Evolutionary conservation across 2,329 filamentous ascomycete genomes (phyloP).

Genomic region (Paecilomyces fulvus): DNA sequence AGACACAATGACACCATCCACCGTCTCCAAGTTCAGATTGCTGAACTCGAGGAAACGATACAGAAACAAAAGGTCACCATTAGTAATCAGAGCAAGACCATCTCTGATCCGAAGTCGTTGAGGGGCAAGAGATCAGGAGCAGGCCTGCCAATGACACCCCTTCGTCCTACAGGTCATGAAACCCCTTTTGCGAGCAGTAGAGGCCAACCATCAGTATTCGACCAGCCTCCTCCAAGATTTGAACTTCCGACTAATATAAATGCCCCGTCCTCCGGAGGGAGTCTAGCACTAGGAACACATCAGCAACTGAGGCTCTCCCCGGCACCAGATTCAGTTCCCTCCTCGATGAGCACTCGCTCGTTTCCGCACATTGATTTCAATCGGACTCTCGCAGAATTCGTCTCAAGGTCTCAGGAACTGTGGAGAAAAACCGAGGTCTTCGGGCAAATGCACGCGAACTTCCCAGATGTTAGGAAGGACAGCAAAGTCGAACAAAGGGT

Average conservation of each 20-base stretch:
- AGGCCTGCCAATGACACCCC: constrained; percentile 6
- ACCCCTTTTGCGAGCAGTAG: constrained; percentile 2
- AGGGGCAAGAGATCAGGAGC: constrained; percentile 4
- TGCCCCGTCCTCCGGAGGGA: neutral
- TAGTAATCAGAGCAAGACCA: constrained; percentile 18
- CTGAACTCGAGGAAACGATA: constrained; percentile 11
- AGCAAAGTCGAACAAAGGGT: constrained; percentile 8
- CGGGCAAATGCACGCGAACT: constrained; percentile 9
- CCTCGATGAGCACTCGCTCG: neutral
- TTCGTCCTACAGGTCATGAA: constrained; percentile 3
- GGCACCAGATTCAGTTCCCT: neutral
- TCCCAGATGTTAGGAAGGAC: constrained; percentile 9
- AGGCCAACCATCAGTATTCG: constrained; percentile 6
- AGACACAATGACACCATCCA: constrained; percentile 5
- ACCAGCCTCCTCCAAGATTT: constrained; percentile 8
- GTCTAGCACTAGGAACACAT: neutral
- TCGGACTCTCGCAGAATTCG: constrained; percentile 5
- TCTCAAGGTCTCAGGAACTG: constrained; percentile 7
- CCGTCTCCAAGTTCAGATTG: constrained; percentile 7
- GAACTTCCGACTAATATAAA: neutral
- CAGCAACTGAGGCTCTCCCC: no score
- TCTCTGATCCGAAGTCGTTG: constrained; percentile 14
- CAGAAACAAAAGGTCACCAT: constrained; percentile 16
- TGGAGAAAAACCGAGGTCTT: constrained; percentile 11
- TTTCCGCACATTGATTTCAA: constrained; percentile 2